Conservation (phyloP, 148 eudicot genomes). For the Nyssa sinensis region DNA sequence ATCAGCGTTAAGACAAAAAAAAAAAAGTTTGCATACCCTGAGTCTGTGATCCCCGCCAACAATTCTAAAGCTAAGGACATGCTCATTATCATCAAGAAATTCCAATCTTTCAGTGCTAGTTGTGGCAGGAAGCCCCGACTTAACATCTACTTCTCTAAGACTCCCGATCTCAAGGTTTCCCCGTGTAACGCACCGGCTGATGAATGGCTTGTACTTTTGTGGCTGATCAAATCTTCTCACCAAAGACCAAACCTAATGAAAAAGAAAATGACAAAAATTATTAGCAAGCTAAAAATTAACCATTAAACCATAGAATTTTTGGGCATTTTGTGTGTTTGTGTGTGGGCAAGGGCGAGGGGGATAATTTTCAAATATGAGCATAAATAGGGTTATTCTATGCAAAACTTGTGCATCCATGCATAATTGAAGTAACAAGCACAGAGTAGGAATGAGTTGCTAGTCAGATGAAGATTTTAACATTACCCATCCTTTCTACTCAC, state of each 20-base stretch:
- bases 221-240: conserved; percentile 75
- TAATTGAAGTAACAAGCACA: background rate
- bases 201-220: conserved; percentile 65
- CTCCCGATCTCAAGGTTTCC: conserved; percentile 67
- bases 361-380: background rate
- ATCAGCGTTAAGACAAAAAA: background rate
- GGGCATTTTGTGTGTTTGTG: too few species aligned
- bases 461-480: background rate
- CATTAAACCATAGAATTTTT: too few species aligned
- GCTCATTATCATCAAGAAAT: conserved; percentile 63
- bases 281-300: background rate
- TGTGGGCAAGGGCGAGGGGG: too few species aligned
- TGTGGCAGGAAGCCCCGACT: conserved; percentile 76
- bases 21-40: conserved; percentile 35
- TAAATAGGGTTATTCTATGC: background rate
- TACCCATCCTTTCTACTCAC: too few species aligned
- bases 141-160: conserved; percentile 69
- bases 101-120: conserved; percentile 70
- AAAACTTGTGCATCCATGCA: background rate
- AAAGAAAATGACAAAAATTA: background rate
- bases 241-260: conserved; percentile 58
- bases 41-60: conserved; percentile 74
- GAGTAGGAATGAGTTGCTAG: background rate
- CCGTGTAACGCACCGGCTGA: conserved; percentile 52
- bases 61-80: conserved; percentile 59